Base-by-base conservation (phyloP, 2,329 filamentous ascomycete species). In the Cladosporium sp. region DNA sequence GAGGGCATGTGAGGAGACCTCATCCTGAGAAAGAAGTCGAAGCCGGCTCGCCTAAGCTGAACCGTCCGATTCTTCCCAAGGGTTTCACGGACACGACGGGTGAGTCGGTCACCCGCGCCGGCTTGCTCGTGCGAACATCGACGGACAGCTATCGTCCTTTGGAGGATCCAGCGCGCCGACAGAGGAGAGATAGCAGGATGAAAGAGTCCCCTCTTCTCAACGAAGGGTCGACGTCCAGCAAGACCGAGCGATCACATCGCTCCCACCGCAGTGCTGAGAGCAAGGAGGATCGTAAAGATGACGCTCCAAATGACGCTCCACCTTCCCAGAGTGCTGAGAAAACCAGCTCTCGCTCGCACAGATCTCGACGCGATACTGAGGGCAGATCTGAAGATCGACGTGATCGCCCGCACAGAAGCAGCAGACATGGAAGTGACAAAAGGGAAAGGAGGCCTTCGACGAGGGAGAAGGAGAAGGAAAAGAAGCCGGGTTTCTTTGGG, bases 401-500 rank as follows among this genome's bases (percentile, higher is more conserved):
- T 2, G 43, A 53, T 3, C 44, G 43, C 19, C 37, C 44, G 18
- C 43, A 46, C 13, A 46, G 38, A 14, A 43, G 48, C 38, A 40
- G 46, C n/a, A 19, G 49, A 13, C 49, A 42, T 10, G 50, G 46
- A 18, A 46, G 43, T 18, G 50, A 46, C 8, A 53, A 43, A 8
- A 42, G 43, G 11, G 43, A 46, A 10, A 34, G 50, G 18, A 16
- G 50, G 9, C 50, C 50, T 31, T 35, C 43, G 28, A 8, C 22
- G 9, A 37, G 6, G 28, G 38, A 43, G 35, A 46, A 46, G 38
- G 44, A 43, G 43, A 46, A 46, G 38, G 44, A 43, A 35, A 53
- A 53, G 50, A 53, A 46, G 37, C 37, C 50, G 32, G 41, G 35
- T 2, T 53, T 53, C 37, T 46, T 53, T 41, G 50, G 50, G 16